Evolutionary conservation across 2,329 filamentous ascomycete species (phyloP).

Genomic region (Fusarium stilboides): DNA sequence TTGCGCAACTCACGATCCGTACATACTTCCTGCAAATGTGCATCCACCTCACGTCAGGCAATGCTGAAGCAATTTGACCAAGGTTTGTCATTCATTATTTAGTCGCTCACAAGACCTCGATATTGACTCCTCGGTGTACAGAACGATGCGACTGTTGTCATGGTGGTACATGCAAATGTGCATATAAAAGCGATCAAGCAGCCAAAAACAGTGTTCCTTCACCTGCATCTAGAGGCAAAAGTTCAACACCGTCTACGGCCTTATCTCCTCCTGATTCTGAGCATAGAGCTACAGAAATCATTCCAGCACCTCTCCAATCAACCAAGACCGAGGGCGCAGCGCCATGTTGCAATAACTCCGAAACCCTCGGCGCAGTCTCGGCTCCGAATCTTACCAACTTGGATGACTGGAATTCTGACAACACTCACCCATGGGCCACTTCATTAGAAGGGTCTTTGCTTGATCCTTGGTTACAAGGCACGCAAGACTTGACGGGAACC

Average conservation of each 20-base stretch:
- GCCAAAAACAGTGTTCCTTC: background rate
- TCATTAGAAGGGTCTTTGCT: background rate
- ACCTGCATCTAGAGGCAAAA: background rate
- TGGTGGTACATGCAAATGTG: constrained; percentile 21
- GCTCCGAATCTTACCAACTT: background rate
- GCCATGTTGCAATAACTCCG: background rate
- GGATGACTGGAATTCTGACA: background rate
- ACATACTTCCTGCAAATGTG: constrained; percentile 38
- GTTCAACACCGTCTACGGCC: background rate
- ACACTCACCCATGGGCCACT: background rate
- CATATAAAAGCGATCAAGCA: constrained; percentile 6
- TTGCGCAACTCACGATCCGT: constrained; percentile 31
- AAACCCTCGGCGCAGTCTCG: background rate
- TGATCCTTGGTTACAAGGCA: background rate
- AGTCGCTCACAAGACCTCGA: background rate
- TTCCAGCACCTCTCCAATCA: background rate
- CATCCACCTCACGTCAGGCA: constrained; percentile 8
- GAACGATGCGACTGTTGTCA: constrained; percentile 22
- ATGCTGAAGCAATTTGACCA: constrained; percentile 13
- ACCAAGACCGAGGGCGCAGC: background rate
- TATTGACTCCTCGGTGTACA: background rate
- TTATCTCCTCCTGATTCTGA: background rate
- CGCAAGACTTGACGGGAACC: background rate
- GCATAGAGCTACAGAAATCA: accelerated
- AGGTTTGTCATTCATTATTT: constrained; percentile 4